Evolutionary conservation across 2,329 filamentous ascomycete genomes (phyloP), one percentile per base, ranked within the genome.

Genomic region (Fusarium zealandicum): DNA sequence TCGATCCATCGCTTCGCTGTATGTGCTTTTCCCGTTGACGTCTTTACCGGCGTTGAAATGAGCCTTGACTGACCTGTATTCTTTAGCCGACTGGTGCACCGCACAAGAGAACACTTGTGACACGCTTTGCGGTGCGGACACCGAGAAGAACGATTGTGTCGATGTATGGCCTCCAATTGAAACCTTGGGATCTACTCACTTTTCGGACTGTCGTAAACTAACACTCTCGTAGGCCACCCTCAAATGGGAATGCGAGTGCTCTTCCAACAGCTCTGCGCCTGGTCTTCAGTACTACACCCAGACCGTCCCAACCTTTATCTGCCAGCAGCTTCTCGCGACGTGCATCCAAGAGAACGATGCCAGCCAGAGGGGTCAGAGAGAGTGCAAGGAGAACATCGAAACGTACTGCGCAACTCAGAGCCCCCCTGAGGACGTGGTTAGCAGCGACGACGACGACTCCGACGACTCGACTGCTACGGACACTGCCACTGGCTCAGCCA

Each of bases 271-370:
- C 64, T 77, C 75, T 39, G 73, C 75, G 6, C 81, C 82, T 12
- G 80, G 78, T 52, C 76, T 85, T 38, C 73, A 82, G 69, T 77
- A 80, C 69, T 85, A 82, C 73, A 63, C 57, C 41, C 77, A 83
- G 73, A 82, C 81, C 3, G 72, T 85, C 61, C 77, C 78, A 40
- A 76, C 73, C 51, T 83, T 80, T 66, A 77, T 83, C 66, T 86
- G 83, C 75, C 20, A 77, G 51, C 54, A 75, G 54, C 78, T 81
- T 33, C 82, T 75, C 70, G 57, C 65, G 20, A 71, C 79, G 54
- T 86, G 83, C 73, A 82, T 77, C 62, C 37, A 32, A 3, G 52
- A 67, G 38, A 77, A 79, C 65, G 72, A 73, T 22, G 74, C 74
- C 69, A 73, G 78, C 66, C 65, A 72, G 16, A 64, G 60, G 9